Percentiles rank a stretch among this genome's conserved stretches.
Evolutionary conservation across 208 protist genomes (phyloP).

Genomic region (Leptomonas pyrrhocoris): DNA sequence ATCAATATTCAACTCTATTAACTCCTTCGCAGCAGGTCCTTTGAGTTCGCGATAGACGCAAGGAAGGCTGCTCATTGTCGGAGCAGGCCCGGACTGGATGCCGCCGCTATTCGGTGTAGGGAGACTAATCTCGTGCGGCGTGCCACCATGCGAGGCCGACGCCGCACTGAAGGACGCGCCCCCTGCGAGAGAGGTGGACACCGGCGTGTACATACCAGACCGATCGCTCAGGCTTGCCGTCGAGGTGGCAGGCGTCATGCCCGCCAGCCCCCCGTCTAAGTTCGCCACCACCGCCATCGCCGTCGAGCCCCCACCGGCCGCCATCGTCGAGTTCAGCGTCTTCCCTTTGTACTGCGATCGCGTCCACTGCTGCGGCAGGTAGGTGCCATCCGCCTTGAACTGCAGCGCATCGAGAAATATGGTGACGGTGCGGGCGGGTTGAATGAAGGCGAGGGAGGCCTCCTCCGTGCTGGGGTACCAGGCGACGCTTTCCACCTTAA

Average conservation of each 20-base stretch:
- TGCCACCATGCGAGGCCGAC: conserved; percentile 22
- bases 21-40: conserved; percentile 42
- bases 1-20: conserved; percentile 81
- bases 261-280: conserved; percentile 22
- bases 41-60: conserved; percentile 24
- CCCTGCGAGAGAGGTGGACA: conserved; percentile 19
- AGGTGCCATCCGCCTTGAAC: conserved; percentile 61
- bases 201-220: conserved; percentile 27
- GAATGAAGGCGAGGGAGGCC: conserved; percentile 79
- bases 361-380: conserved; percentile 75
- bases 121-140: conserved; percentile 17
- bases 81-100: not conserved
- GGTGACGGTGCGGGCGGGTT: conserved; percentile 63
- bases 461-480: conserved; percentile 80
- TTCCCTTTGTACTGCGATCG: conserved; percentile 48
- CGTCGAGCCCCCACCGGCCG: conserved; percentile 50
- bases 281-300: conserved; percentile 47
- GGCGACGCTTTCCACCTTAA: conserved; percentile 71
- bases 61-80: conserved; percentile 11
- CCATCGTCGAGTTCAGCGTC: conserved; percentile 41
- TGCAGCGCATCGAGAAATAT: conserved; percentile 78
- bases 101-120: conserved; percentile 19
- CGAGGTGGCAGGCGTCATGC: conserved; percentile 25
- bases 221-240: conserved; percentile 30
- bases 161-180: conserved; percentile 9